These are phyloP conservation scores for Cicer arietinum DNA, from an alignment of 306 rosid species.

Conservation along the genomic window DNA sequence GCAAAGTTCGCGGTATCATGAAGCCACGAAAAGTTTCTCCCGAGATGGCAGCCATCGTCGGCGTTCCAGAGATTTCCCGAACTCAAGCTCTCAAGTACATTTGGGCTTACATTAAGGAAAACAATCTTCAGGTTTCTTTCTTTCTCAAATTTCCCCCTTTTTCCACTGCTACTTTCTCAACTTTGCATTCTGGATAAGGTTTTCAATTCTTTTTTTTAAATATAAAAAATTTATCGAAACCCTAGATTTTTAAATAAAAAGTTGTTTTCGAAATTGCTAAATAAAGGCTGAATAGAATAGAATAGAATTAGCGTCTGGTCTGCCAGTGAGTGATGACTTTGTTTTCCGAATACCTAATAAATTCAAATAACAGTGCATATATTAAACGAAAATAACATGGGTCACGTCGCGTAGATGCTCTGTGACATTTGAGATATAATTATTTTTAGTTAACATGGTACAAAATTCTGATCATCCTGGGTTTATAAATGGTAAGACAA, in stretches of 20 bases:
- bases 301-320: background rate
- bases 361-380: too few species aligned
- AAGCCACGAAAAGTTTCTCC: slow-evolving; percentile 76
- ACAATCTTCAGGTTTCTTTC: slow-evolving; percentile 82
- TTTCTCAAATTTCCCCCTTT: background rate
- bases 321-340: too few species aligned
- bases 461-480: background rate
- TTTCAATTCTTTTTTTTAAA: background rate
- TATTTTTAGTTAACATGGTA: background rate
- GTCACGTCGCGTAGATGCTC: too few species aligned
- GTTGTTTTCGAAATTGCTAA: background rate
- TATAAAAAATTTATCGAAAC: too few species aligned
- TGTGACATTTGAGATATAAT: background rate
- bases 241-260: too few species aligned
- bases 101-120: slow-evolving; percentile 93
- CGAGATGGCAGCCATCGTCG: slow-evolving; percentile 87
- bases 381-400: too few species aligned
- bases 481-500: too few species aligned
- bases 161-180: background rate
- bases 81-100: slow-evolving; percentile 88
- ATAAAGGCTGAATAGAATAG: background rate
- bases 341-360: too few species aligned
- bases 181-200: slow-evolving; percentile 16
- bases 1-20: slow-evolving; percentile 81
- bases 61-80: slow-evolving; percentile 84